Conservation (phyloP, 179 eudicot genomes). For the Actinidia arguta region DNA sequence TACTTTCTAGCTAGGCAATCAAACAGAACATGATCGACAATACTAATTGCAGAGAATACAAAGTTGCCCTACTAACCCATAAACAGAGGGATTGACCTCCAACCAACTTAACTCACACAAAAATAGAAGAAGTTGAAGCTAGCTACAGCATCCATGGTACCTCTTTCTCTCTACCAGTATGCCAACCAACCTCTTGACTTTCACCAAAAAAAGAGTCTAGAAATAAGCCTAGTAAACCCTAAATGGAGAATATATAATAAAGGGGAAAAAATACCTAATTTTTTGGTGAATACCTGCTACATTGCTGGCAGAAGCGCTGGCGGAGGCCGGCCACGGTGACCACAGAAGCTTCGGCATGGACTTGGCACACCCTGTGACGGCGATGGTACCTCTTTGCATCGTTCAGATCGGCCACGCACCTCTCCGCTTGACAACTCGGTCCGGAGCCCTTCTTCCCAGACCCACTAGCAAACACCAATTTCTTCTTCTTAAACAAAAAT, state of each 20-base stretch:
- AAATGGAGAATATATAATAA: not conserved
- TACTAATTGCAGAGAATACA: no score
- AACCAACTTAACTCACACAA: not conserved
- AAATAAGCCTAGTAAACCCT: no score
- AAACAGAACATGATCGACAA: no score
- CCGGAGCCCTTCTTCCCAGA: slow-evolving; percentile 12
- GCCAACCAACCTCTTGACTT: not conserved
- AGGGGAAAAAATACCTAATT: not conserved
- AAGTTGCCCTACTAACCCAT: no score
- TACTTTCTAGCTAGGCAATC: no score
- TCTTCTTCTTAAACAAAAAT: slow-evolving; percentile 30
- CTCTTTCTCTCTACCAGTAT: no score
- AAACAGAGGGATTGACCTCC: no score
- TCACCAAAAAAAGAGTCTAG: not conserved
- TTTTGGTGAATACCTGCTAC: slow-evolving; percentile 41
- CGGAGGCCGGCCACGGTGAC: slow-evolving; percentile 35
- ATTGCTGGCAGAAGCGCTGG: slow-evolving; percentile 55
- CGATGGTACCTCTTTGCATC: slow-evolving; percentile 37
- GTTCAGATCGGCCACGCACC: slow-evolving; percentile 38
- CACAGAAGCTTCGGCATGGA: slow-evolving; percentile 39
- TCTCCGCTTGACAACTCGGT: slow-evolving; percentile 42
- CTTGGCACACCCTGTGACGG: slow-evolving; percentile 45
- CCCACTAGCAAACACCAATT: slow-evolving; percentile 16
- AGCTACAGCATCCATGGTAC: not conserved
- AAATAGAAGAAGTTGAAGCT: not conserved